Percentiles rank a stretch among this genome's conserved stretches.
Conservation (phyloP, 306 rosid genomes). For the Begonia masoniana region DNA sequence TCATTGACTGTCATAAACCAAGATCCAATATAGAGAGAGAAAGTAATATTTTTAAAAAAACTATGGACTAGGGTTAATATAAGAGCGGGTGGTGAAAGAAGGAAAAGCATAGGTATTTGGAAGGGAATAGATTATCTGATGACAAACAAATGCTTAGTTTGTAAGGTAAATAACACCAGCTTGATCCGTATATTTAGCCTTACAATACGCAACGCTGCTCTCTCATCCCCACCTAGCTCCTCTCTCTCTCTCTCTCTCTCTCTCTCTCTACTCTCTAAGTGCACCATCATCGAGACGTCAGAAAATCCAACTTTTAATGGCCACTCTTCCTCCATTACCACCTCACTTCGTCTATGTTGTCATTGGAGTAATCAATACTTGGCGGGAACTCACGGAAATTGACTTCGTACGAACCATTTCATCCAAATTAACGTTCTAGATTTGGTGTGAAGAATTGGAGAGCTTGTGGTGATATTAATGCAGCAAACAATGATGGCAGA, state of each 20-base stretch:
- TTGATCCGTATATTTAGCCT: constrained; percentile 11
- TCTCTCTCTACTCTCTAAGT: background rate
- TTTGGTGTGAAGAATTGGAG: too few relatives aligned
- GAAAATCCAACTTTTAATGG: background rate
- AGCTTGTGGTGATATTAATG: too few relatives aligned
- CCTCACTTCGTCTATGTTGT: too few relatives aligned
- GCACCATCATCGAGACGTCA: background rate
- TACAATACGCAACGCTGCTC: constrained; percentile 5
- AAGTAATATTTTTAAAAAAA: background rate
- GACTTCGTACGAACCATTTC: too few relatives aligned
- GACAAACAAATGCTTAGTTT: constrained; percentile 2
- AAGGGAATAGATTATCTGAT: background rate
- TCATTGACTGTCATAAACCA: background rate
- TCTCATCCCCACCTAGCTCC: constrained; percentile 5
- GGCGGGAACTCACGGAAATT: too few relatives aligned
- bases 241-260: background rate
- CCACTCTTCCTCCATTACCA: too few relatives aligned
- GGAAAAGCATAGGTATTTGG: background rate
- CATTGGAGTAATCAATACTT: too few relatives aligned
- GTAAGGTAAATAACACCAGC: constrained; percentile 6
- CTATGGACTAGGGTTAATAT: constrained; percentile 6
- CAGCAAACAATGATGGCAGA: too few relatives aligned
- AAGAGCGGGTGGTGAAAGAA: constrained; percentile 14
- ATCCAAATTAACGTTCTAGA: too few relatives aligned
- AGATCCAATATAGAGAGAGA: background rate